These are phyloP conservation scores for Phytomonas francai DNA, from an alignment of 208 protist genomes.

Conservation along the genomic window DNA sequence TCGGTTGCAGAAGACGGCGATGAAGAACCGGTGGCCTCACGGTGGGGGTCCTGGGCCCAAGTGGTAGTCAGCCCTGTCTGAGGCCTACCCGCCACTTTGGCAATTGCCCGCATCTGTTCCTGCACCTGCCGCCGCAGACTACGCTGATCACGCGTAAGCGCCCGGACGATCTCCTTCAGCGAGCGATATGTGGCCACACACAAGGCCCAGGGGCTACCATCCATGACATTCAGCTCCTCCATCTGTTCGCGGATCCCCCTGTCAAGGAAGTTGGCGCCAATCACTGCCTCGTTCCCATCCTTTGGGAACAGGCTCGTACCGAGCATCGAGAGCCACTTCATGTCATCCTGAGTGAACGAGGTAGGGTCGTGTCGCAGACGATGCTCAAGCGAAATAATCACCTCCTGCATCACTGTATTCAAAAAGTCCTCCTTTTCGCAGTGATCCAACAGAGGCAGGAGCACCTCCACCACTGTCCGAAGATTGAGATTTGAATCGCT, in stretches of 20 bases:
- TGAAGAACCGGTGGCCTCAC: background rate
- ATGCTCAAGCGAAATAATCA: constrained; percentile 56
- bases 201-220: constrained; percentile 71
- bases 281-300: constrained; percentile 15
- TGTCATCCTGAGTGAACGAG: constrained; percentile 48
- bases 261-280: constrained; percentile 27
- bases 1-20: background rate
- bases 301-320: constrained; percentile 57
- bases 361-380: constrained; percentile 37
- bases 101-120: constrained; percentile 31
- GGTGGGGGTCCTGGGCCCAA: background rate
- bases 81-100: constrained; percentile 7
- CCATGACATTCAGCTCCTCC: constrained; percentile 85
- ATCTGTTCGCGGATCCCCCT: constrained; percentile 49
- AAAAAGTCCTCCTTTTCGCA: constrained; percentile 65
- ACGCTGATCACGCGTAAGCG: constrained; percentile 52
- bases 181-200: constrained; percentile 68
- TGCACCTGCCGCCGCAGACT: constrained; percentile 51
- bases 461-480: constrained; percentile 24
- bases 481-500: constrained; percentile 27
- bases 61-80: background rate
- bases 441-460: constrained; percentile 63
- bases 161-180: constrained; percentile 66
- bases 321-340: constrained; percentile 51
- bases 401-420: constrained; percentile 48